phyloP scores from a whole-genome alignment of 495 filamentous ascomycete genomes.

The Xylaria venustula region DNA sequence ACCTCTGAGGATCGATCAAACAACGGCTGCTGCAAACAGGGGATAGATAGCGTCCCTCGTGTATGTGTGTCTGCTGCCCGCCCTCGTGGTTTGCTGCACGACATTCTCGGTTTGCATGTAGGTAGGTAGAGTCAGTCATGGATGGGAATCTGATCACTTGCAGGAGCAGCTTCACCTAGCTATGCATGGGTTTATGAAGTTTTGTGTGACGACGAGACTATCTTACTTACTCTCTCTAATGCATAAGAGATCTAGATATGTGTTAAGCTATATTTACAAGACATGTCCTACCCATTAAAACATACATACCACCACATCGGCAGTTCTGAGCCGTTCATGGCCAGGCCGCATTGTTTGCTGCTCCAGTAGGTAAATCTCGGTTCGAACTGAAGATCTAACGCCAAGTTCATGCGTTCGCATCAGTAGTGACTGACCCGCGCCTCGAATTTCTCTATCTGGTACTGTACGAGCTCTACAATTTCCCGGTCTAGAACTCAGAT shows the following conservation, averaged over 20 bases:
- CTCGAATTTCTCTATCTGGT: not conserved
- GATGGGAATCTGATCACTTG: too few species aligned
- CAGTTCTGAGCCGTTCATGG: not conserved
- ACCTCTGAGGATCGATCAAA: not conserved
- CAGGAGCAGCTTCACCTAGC: too few species aligned
- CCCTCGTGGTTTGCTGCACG: not conserved
- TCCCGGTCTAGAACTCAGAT: not conserved
- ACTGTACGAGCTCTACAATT: too few species aligned
- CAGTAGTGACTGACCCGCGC: not conserved
- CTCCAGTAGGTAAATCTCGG: not conserved
- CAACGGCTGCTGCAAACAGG: not conserved
- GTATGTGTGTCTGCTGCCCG: too few species aligned
- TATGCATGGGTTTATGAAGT: too few species aligned
- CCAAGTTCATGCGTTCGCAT: conserved; percentile 11
- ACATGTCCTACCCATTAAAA: too few species aligned
- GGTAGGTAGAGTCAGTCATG: too few species aligned
- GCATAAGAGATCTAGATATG: too few species aligned
- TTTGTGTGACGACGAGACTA: too few species aligned
- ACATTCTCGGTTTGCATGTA: not conserved
- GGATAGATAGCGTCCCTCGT: not conserved
- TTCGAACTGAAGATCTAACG: conserved; percentile 2
- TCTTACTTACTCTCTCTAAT: too few species aligned
- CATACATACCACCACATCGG: not conserved
- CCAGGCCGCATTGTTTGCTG: not conserved
- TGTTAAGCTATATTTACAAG: too few species aligned